Evolutionary conservation across 1,284 basidiomycete species (phyloP), one percentile per base, ranked within the genome.

Genomic region (Rhizopogon parksii): DNA sequence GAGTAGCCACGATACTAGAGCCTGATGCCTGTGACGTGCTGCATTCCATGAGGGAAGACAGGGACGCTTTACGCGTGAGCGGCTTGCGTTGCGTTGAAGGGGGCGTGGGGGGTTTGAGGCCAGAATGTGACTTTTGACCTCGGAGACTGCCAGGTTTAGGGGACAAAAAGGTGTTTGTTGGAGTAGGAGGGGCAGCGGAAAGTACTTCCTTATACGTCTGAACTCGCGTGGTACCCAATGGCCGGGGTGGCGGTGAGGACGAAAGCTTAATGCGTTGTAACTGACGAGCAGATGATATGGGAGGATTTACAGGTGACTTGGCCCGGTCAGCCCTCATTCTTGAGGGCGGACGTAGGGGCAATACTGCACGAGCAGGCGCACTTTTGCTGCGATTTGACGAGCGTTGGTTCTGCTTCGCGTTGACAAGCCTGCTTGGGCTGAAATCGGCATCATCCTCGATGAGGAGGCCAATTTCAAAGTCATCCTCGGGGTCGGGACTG

Each of bases 401-500:
- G 14, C 76, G 75, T 45, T 76, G 68, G 17, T 70, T 65, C 53
- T 80, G 73, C 50, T 82, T 79, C 30, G 76, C 68, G 51, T 74
- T 79, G 60, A 74, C 69, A 27, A 90, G 75, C 46, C 87, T 75
- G 62, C 82, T 86, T 6, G 85, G 83, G 61, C 84, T 89, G 45
- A 91, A 78, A 62, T 90, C 87, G 50, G 78, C 78, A 61, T 88
- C 88, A 53, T 88, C 85, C 59, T 84, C 82, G 59, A 91, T 83
- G 56, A 89, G 77, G 48, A 91, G 80, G 24, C 88, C 89, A 56
- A 78, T 78, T 67, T 91, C 88, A 56, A 88, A 89, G 63, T 89
- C 84, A 55, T 90, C 88, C 60, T 89, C 87, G 11, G 82, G 79
- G 63, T 86, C 78, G 11, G 79, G 77, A 52, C 69, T 75, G 12